Percentiles rank a stretch among this genome's conserved stretches.
Conservation (phyloP, 192 early-diverging fungal genomes). For the Dissophora ornata region DNA sequence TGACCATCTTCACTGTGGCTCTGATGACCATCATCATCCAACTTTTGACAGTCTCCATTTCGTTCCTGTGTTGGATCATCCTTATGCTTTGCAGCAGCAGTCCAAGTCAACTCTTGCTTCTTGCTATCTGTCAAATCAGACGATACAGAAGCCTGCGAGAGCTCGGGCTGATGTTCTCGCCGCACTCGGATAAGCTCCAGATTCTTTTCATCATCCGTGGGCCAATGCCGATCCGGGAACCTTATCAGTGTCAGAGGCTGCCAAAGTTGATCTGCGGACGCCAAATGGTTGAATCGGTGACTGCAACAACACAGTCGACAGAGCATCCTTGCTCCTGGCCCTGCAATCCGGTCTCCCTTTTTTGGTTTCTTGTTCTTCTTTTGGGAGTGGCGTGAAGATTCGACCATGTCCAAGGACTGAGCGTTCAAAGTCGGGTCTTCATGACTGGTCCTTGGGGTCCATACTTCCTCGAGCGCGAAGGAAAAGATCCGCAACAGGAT, state of each 20-base stretch:
- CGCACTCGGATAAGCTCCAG: constrained; percentile 24
- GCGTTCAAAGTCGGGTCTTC: too few relatives aligned
- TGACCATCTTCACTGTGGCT: constrained; percentile 4
- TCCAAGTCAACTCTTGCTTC: too few relatives aligned
- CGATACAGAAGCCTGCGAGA: not conserved
- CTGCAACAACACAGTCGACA: constrained; percentile 45
- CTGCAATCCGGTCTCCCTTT: constrained; percentile 20
- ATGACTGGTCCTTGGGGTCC: too few relatives aligned
- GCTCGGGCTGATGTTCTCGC: constrained; percentile 31
- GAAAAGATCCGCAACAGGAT: constrained; percentile 30
- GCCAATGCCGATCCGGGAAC: constrained; percentile 51
- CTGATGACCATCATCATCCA: too few relatives aligned
- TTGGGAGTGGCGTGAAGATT: too few relatives aligned
- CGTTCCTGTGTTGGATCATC: too few relatives aligned
- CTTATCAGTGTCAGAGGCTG: constrained; percentile 29
- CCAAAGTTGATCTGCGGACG: constrained; percentile 55
- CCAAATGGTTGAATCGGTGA: constrained; percentile 43
- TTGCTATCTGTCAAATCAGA: not conserved
- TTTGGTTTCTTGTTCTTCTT: constrained; percentile 1
- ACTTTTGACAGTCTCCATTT: too few relatives aligned
- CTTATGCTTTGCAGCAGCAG: too few relatives aligned
- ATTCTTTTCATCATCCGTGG: constrained; percentile 35
- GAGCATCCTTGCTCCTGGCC: constrained; percentile 21
- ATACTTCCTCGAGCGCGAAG: too few relatives aligned
- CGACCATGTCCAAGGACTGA: too few relatives aligned